Evolutionary conservation across 768 basidiomycete genomes (phyloP), one percentile per base, ranked within the genome.

Genomic region (Paxillus involutus): DNA sequence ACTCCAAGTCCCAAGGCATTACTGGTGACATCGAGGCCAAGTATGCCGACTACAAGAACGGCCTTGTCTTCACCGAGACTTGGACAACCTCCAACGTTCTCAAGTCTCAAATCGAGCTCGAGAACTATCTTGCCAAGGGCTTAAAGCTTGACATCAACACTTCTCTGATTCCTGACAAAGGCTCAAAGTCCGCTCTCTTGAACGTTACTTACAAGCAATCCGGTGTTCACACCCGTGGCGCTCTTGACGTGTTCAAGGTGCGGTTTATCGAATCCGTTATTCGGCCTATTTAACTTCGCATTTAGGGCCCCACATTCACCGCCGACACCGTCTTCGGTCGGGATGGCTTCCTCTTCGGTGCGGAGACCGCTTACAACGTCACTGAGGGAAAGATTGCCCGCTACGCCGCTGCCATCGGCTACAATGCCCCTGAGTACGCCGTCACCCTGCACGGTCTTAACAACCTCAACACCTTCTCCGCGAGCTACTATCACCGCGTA

Each of bases 401-500:
- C 66, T 99, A 97, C 76, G 88, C 93, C 51, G 82, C 89, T 62
- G 96, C 94, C 49, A 71, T 91, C 63, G 97, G 96, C 64, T 98
- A 89, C 85, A 94, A 91, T 68, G 95, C 96, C 40, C 92, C 95
- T 33, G 92, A 98, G 71, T 96, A 95, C 73, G 89, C 94, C 57
- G 84, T 98, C 71, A 93, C 95, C 68, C 61, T 98, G 55, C 95
- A 98, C 75, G 93, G 89, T 61, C 84, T 98, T 69, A 89, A 91
- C 80, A 98, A 97, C 83, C 75, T 97, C 72, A 89, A 86, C 71
- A 88, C 86, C 65, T 98, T 94, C 80, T 80, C 89, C 49, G 97
- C 96, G 55, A 91, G 89, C 73, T 99, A 98, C 84, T 98, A 98
- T 82, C 97, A 99, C 84, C 89, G 89, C 57, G 94, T 97, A 70